Evolutionary conservation across 192 early-diverging fungal genomes (phyloP).

Genomic region (Backusella australiensis): DNA sequence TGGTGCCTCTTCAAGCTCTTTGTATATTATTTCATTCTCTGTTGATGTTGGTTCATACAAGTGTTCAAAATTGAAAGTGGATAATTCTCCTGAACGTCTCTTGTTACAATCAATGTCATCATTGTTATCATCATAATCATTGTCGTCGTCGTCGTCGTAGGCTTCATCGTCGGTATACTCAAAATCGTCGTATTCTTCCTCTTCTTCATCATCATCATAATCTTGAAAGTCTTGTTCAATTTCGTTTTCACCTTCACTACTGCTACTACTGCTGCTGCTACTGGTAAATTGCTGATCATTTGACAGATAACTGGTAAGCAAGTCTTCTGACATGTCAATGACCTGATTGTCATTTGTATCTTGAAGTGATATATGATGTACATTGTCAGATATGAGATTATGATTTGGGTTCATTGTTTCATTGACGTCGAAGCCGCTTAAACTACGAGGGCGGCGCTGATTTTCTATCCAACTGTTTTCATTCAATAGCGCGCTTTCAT

Average conservation of each 20-base stretch:
- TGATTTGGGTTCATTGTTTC: not conserved
- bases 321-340: not conserved
- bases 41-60: not conserved
- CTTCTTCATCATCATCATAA: not conserved
- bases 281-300: not conserved
- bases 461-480: conserved; percentile 5
- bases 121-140: not conserved
- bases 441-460: not conserved
- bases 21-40: not conserved
- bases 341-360: not conserved
- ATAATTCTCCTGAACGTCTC: not conserved
- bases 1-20: not conserved
- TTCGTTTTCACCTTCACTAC: not conserved
- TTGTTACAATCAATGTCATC: not conserved
- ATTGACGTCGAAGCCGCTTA: not conserved
- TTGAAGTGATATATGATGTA: not conserved
- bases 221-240: not conserved
- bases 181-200: not conserved
- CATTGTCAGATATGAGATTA: not conserved
- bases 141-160: not conserved
- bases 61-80: not conserved
- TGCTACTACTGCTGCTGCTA: not conserved
- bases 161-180: not conserved
- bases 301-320: not conserved
- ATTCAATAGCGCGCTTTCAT: not conserved